A percentile compares a stretch with the other conserved stretches of the same genome.
Conservation (phyloP, 2,329 filamentous ascomycete species). For the Chaetothyriales sp. region DNA sequence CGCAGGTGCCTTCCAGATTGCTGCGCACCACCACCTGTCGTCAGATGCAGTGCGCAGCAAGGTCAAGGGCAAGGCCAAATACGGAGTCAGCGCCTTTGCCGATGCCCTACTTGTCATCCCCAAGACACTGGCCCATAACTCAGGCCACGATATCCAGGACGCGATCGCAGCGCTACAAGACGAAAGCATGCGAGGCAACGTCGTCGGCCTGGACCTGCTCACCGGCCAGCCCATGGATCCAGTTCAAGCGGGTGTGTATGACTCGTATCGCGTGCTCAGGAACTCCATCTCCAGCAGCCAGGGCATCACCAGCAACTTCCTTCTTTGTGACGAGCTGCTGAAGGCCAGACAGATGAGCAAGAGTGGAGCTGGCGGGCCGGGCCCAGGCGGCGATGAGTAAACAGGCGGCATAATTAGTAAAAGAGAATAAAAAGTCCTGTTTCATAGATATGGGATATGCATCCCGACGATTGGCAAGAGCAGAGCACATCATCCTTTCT, state of each 20-base stretch:
- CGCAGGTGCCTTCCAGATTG: constrained; percentile 88
- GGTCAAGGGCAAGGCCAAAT: constrained; percentile 96
- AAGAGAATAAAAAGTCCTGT: too few relatives aligned
- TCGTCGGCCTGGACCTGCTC: constrained; percentile 71
- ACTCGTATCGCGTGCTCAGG: constrained; percentile 86
- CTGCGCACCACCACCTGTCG: constrained; percentile 72
- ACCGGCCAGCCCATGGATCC: constrained; percentile 93
- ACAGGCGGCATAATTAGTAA: not conserved
- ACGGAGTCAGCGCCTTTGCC: constrained; percentile 84
- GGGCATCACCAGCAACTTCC: constrained; percentile 84
- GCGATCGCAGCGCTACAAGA: constrained; percentile 75
- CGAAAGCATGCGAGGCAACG: constrained; percentile 66
- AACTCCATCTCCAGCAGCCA: constrained; percentile 90
- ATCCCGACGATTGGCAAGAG: too few relatives aligned
- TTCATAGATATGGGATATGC: too few relatives aligned
- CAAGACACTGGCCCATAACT: constrained; percentile 92
- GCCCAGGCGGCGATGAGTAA: constrained; percentile 21
- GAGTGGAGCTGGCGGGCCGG: constrained; percentile 31
- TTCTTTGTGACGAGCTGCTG: constrained; percentile 91
- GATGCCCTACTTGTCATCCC: constrained; percentile 91
- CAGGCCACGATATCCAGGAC: constrained; percentile 93
- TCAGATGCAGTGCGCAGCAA: constrained; percentile 75
- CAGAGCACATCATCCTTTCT: too few relatives aligned
- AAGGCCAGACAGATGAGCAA: constrained; percentile 83
- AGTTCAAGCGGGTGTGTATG: constrained; percentile 77